Evolutionary conservation across 2,329 filamentous ascomycete species (phyloP).

Genomic region (Talaromyces albobiverticillius): DNA sequence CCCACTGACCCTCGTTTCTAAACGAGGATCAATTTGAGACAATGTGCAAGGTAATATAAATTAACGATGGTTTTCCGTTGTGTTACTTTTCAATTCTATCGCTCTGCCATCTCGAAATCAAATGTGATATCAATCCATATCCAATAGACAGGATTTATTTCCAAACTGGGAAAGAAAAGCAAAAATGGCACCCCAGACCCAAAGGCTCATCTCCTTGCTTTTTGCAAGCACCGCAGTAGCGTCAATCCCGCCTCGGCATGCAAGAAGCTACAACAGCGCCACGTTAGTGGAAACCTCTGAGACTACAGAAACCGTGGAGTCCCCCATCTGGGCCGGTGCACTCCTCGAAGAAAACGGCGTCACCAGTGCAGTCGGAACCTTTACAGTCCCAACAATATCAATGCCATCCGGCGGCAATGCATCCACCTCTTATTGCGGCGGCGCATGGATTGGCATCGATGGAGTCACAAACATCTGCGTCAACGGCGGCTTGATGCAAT

Average conservation of each 20-base stretch:
- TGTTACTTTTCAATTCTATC: no score
- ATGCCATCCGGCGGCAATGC: slow-evolving; percentile 8
- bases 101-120: no score
- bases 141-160: no score
- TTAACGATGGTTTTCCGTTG: no score
- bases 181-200: not conserved
- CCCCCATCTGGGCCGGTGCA: slow-evolving; percentile 5
- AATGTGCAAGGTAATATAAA: no score
- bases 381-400: slow-evolving; percentile 1
- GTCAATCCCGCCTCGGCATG: no score
- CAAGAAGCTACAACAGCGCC: not conserved
- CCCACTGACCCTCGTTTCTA: no score
- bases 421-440: slow-evolving; percentile 6
- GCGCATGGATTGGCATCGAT: slow-evolving; percentile 11
- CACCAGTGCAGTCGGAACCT: slow-evolving; percentile 2
- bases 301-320: not conserved
- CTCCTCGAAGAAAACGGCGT: slow-evolving; percentile 4
- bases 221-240: not conserved
- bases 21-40: no score
- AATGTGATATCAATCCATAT: no score
- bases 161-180: no score
- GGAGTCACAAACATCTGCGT: slow-evolving; percentile 5
- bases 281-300: not conserved
- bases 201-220: not conserved
- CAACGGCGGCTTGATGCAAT: slow-evolving; percentile 7